Evolutionary conservation across 2,329 filamentous ascomycete species (phyloP), one percentile per base, ranked within the genome.

Genomic region (Huntiella bhutanensis): DNA sequence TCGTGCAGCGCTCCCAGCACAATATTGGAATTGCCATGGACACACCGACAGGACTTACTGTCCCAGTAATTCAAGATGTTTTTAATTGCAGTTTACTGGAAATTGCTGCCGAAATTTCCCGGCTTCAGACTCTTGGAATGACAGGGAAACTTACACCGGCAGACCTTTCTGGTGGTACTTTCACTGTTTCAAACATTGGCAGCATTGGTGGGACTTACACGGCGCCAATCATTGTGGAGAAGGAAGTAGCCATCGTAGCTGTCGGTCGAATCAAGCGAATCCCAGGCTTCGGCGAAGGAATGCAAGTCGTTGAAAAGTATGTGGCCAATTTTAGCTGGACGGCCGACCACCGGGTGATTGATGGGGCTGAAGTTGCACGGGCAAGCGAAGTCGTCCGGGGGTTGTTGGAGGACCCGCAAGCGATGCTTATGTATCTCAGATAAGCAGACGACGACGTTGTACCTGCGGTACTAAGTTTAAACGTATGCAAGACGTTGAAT

Each of bases 11-110:
- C 48, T 74, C 75, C 45, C 78, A 82, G 56, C 91, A 98, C 69
- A 93, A 98, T 62, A 88, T 98, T 51, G 91, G 91, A 51, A 71
- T 98, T 33, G 91, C 91, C 48, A 91, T 98, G 72, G 91, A 98
- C 62, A 93, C 88, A 1, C 85, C 88, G 0, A 68, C 70, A 5
- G 91, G 91, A 2, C 75, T 98, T 1, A 64, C 98, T 6, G 91
- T 98, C 3, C 91, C 91, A 1, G 91, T 96, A 40, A 75, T 98
- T 59, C 84, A 80, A 58, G 77, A 92, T 58, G 85, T 94, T 38
- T 79, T 79, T 51, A 67, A 69, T 15, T 76, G 80, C 53, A 91
- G 78, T 57, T 80, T 98, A 54, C 62, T 80, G 34, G 74, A 79
- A 41, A 82, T 98, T 50, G 82, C 87, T 1, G 64, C 70, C 13